Evolutionary conservation across 192 early-diverging fungal genomes (phyloP), one percentile per base, ranked within the genome.

Genomic region (Mortierella claussenii): DNA sequence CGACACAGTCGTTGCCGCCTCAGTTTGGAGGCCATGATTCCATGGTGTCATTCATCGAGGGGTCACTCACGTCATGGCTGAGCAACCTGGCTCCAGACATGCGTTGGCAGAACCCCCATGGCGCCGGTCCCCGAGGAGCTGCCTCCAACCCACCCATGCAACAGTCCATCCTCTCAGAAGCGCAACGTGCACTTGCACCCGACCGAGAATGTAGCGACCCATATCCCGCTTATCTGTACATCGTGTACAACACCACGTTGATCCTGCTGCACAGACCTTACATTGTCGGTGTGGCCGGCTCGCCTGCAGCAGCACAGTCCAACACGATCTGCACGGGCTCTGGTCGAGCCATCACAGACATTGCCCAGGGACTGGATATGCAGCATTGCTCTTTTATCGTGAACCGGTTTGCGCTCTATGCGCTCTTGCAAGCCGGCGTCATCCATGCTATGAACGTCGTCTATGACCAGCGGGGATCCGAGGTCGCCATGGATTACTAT

Each of bases 251-350:
- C 47, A 80, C 82, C 0, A 69, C 70, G 9, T 32, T 86, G 23
- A 86, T 86, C 27, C 36, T 80, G 12, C 55, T 83, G 47, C 84
- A 86, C 46, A 67, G 82, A 44, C 84, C 84, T 2, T 86, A 86
- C 55, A 83, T 86, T 53, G 68, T 70, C 17, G 81, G 80, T 12
- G 69, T 65, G 31, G 57, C 80, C 13, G 78, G 69, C 4, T 68
- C 76, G 34, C 70, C 55, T 20, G 57, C 79, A 17, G 67, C 66
- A 23, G 59, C 73, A 17, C 55, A 75, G 45, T 81, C 79, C 27
- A 67, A 70, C 36, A 56, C 66, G 2, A 81, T 81, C 24, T 81
- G 79, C 50, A 68, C 55, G 28, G 61, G 73, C 31, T 68, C 79
- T 0, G 71, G 70, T 4, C 66, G 61, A 18, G 68, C 65, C 26